Base-by-base conservation (phyloP, 208 protist species). In the Naegleria fowleri region DNA sequence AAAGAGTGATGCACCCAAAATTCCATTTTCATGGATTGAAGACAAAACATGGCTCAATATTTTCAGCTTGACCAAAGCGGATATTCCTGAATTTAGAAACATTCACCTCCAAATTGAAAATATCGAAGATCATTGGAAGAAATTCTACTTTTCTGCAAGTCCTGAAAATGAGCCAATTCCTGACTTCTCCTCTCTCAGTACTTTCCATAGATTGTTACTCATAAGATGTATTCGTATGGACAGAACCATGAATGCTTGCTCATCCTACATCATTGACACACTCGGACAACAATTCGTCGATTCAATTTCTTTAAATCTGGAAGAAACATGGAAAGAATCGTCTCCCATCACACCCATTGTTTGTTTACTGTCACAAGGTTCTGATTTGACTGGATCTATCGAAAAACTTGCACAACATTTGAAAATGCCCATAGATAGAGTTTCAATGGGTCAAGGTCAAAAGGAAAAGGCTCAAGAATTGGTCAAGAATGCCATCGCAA, bases 371-470 rank as follows among this genome's bases (percentile, higher is more conserved):
- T 94, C 94, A 41, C 43, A 92, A 25, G 96, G 96, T 75, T 86
- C 95, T 36, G 96, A 97, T 92, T 94, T 96, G 11, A 96, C 95
- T 5, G 88, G 29, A 39, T 43, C 91, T 52, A 93, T 98, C 22
- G 43, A 94, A 83, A 92, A 89, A 13, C 91, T 97, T 29, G 92
- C 94, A 0, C 94, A 94, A 86, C 93, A 96, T 83, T 87, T 90
- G 36, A 96, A 97, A 91, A 94, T 93, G n/a, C 76, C 91, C 7
- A n/a, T 96, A 0, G 87, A 90, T 6, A 33, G 39, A 48, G 92
- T 97, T 39, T 97, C 96, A n/a, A 96, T 97, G 95, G 96, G 96
- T 67, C 94, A 97, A 92, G 95, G 95, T 7, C 95, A 97, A 93
- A 96, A 97, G 91, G 75, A 86, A 7, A 51, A 90, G n/a, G 92